Evolutionary conservation across 148 eudicot genomes (phyloP).

Genomic region (Chenopodium suecicum): DNA sequence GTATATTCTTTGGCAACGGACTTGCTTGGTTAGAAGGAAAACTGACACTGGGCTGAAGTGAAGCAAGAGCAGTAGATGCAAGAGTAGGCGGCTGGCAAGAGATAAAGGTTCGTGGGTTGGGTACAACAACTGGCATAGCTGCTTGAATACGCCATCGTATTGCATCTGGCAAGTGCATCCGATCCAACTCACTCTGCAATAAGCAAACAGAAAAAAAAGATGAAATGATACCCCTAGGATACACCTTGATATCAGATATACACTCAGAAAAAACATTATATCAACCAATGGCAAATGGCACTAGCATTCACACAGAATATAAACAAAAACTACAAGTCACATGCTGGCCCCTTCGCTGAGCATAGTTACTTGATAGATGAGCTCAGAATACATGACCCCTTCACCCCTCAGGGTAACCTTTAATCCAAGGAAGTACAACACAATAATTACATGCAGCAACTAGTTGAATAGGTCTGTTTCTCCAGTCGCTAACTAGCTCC

Average conservation of each 20-base stretch:
- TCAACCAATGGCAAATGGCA: too few species aligned
- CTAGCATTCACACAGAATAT: too few species aligned
- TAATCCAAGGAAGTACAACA: neutral
- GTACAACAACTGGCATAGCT: slow-evolving; percentile 74
- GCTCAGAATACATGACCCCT: neutral
- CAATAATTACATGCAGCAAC: neutral
- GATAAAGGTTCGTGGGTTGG: slow-evolving; percentile 39
- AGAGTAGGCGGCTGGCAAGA: slow-evolving; percentile 75
- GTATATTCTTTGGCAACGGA: slow-evolving; percentile 39
- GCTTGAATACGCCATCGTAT: slow-evolving; percentile 83
- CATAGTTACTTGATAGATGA: too few species aligned
- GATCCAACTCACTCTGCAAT: slow-evolving; percentile 80
- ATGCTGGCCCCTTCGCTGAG: too few species aligned
- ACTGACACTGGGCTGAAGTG: slow-evolving; percentile 54
- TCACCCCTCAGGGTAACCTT: neutral
- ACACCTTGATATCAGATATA: neutral
- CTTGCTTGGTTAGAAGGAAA: slow-evolving; percentile 42
- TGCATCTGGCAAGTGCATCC: slow-evolving; percentile 76
- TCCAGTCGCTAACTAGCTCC: neutral
- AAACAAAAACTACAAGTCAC: too few species aligned
- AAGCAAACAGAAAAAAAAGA: neutral
- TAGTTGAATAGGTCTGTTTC: neutral
- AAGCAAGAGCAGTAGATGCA: slow-evolving; percentile 47
- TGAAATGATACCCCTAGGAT: neutral
- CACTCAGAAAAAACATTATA: neutral